Evolutionary conservation across 75 land plant genomes (phyloP).

Genomic region (Isoetes taiwanensis): DNA sequence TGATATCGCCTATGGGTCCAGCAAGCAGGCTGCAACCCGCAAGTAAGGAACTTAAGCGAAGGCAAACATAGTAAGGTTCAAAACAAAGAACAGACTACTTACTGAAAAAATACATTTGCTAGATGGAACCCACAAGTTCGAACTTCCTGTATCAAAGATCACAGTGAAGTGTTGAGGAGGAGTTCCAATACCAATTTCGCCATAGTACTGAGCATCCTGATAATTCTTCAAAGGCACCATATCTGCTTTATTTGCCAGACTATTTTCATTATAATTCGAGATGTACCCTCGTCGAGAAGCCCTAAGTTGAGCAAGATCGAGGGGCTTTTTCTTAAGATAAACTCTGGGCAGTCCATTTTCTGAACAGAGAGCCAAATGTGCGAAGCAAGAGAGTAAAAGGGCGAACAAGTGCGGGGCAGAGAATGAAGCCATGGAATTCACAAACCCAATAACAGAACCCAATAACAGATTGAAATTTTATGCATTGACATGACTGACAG

Average conservation of each 20-base stretch:
- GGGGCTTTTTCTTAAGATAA: slow-evolving; percentile 37
- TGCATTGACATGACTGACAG: too few relatives aligned
- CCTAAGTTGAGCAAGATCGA: slow-evolving; percentile 23
- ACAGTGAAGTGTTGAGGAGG: not conserved
- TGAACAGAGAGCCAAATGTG: too few relatives aligned
- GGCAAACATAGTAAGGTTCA: too few relatives aligned
- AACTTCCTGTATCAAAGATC: slow-evolving; percentile 2
- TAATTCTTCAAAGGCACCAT: not conserved
- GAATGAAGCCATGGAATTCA: too few relatives aligned
- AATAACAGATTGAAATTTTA: too few relatives aligned
- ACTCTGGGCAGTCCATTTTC: slow-evolving; percentile 33
- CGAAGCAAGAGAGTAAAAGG: too few relatives aligned
- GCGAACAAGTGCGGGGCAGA: too few relatives aligned
- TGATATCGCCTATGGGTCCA: not conserved
- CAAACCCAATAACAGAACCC: too few relatives aligned
- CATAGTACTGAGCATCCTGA: slow-evolving; percentile 6
- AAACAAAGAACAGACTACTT: not conserved
- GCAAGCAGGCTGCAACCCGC: not conserved
- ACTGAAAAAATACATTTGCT: not conserved
- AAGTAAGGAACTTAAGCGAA: too few relatives aligned
- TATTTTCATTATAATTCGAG: too few relatives aligned
- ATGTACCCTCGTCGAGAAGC: too few relatives aligned
- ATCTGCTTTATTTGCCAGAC: not conserved
- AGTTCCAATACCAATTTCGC: slow-evolving; percentile 3
- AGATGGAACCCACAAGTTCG: not conserved